phyloP scores from a whole-genome alignment of 352 stramenopile species.

The Phytophthora europaea region DNA sequence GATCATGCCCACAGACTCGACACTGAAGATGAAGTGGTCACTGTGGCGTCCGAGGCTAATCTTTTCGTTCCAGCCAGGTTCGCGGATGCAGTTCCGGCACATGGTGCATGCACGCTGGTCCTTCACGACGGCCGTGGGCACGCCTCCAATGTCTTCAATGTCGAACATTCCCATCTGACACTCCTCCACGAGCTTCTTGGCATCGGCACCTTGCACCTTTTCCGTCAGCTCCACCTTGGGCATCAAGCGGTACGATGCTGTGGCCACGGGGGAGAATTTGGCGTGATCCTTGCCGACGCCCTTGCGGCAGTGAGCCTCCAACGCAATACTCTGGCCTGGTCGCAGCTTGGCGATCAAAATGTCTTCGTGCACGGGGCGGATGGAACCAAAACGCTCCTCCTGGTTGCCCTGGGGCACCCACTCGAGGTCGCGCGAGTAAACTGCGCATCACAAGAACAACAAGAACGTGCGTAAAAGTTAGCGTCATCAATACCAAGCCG shows the following conservation, averaged over 20 bases:
- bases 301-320: slow-evolving; percentile 96
- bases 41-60: slow-evolving; percentile 93
- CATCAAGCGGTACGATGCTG: slow-evolving; percentile 95
- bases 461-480: slow-evolving; percentile 6
- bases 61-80: slow-evolving; percentile 85
- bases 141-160: slow-evolving; percentile 91
- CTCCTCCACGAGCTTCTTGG: slow-evolving; percentile 68
- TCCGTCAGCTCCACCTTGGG: slow-evolving; percentile 84
- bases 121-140: slow-evolving; percentile 84
- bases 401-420: slow-evolving; percentile 98
- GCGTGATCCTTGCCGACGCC: slow-evolving; percentile 98
- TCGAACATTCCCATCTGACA: slow-evolving; percentile 91
- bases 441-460: slow-evolving; percentile 33
- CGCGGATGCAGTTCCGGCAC: slow-evolving; percentile 97
- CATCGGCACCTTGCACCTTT: slow-evolving; percentile 69
- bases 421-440: slow-evolving; percentile 96
- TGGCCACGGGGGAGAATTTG: slow-evolving; percentile 98
- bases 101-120: slow-evolving; percentile 94
- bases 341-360: slow-evolving; percentile 98
- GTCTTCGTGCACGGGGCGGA: slow-evolving; percentile 94
- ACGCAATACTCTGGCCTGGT: slow-evolving; percentile 96
- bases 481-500: background rate
- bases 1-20: slow-evolving; percentile 90
- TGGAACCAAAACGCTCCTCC: slow-evolving; percentile 88
- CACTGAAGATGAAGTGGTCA: slow-evolving; percentile 98